A percentile compares a stretch with the other conserved stretches of the same genome.
phyloP scores from a whole-genome alignment of 2,329 filamentous ascomycete genomes.

The Exophiala aquamarina region DNA sequence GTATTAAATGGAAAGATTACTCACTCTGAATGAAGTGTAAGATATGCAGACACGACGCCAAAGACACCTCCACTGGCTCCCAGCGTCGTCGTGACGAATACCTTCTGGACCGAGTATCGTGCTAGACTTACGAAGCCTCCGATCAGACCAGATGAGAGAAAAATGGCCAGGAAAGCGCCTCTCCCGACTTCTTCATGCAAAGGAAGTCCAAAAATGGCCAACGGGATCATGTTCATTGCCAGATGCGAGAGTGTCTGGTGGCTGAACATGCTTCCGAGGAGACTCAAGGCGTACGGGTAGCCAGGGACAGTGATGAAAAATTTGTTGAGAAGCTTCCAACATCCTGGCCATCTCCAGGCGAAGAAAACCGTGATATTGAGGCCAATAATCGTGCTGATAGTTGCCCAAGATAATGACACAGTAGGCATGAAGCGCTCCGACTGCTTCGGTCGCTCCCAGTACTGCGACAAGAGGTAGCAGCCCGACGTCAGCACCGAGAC shows the following conservation, averaged over 20 bases:
- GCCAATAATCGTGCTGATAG: slow-evolving; percentile 51
- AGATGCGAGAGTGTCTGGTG: slow-evolving; percentile 57
- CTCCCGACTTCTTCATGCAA: slow-evolving; percentile 58
- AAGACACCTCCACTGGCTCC: slow-evolving; percentile 53
- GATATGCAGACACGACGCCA: slow-evolving; percentile 51
- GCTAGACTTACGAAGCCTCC: slow-evolving; percentile 49
- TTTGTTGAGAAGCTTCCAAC: slow-evolving; percentile 57
- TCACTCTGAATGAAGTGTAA: slow-evolving; percentile 48
- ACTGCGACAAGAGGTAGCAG: slow-evolving; percentile 45
- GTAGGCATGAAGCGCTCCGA: slow-evolving; percentile 51
- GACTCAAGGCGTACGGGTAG: slow-evolving; percentile 53
- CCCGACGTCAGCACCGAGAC: slow-evolving; percentile 39
- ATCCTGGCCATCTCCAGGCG: slow-evolving; percentile 53
- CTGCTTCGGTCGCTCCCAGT: slow-evolving; percentile 49
- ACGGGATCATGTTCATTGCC: slow-evolving; percentile 52
- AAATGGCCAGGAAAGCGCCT: slow-evolving; percentile 56
- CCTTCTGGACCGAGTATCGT: slow-evolving; percentile 43
- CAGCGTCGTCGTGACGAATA: slow-evolving; percentile 47
- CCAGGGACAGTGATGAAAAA: slow-evolving; percentile 55
- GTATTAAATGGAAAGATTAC: slow-evolving; percentile 13
- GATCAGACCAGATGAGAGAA: slow-evolving; percentile 47
- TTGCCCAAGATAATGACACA: slow-evolving; percentile 51
- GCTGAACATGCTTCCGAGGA: slow-evolving; percentile 57
- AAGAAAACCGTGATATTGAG: slow-evolving; percentile 51
- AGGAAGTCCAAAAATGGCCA: slow-evolving; percentile 56